Base-by-base conservation (phyloP, 2,329 filamentous ascomycete genomes). In the Sporothrix humicola region DNA sequence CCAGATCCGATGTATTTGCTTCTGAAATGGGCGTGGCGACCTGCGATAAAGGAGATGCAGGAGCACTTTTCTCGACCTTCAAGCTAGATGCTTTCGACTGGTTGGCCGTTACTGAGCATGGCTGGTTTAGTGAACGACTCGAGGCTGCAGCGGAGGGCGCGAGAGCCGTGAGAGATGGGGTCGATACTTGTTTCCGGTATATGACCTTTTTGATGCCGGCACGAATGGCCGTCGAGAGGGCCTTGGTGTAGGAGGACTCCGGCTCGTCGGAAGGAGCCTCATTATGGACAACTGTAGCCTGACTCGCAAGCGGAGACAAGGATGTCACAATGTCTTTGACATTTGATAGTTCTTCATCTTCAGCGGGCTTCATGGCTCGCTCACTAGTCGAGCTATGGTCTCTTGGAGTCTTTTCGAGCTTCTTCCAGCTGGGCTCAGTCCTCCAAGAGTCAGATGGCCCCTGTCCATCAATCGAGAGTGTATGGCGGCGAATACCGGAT, bases 161-260 rank as follows among this genome's bases (percentile, higher is more conserved):
- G 17, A 46, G n/a, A 20, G 42, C 12, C 3, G 61, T 26, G 12
- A 66, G 42, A 66, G 61, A 66, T 9, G 42, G n/a, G 7, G 42
- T 46, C 8, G 37, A 31, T 26, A 23, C 17, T 13, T 61, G 73
- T 26, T 68, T 72, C 23, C 69, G 65, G 2, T 52, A 68, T n/a
- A 76, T 50, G 9, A 73, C 69, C 50, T 61, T 75, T 42, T 72
- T 74, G 46, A 76, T 56, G 9, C 73, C 68, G 23, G 73, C 56
- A 8, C 58, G 72, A 3, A 76, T 69, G 1, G 70, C 75, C 37
- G 6, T 50, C 1, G 71, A 44, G 31, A 58, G 65, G 9, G 46
- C 31, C 13, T 13, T 13, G 48, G 44, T 12, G 44, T 31, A 31
- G 48, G 37, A 66, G 1, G 42, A 12, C 31, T 63, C 37, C 5